Conservation (phyloP, 192 early-diverging fungal genomes). For the Obelidium mucronatum region DNA sequence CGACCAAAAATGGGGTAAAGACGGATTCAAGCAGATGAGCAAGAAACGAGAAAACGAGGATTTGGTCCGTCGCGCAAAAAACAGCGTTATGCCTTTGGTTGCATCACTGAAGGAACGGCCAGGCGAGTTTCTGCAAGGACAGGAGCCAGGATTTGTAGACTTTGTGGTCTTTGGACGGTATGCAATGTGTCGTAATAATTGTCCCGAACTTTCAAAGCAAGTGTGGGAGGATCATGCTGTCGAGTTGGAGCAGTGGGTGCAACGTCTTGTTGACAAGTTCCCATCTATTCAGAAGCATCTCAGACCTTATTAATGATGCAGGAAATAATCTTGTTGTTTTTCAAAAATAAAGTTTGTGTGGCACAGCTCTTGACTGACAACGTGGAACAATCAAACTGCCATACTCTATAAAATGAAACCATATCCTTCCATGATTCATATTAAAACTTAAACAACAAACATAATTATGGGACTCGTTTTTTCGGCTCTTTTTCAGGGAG, state of each 20-base stretch:
- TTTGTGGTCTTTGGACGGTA: conserved; percentile 48
- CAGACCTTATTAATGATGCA: conserved; percentile 3
- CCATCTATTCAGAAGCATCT: conserved; percentile 18
- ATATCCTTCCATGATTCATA: no score
- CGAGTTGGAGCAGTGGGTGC: conserved; percentile 39
- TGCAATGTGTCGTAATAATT: conserved; percentile 38
- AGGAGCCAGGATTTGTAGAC: conserved; percentile 41
- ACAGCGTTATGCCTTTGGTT: conserved; percentile 33
- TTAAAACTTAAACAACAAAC: no score
- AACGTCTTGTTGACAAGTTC: conserved; percentile 17
- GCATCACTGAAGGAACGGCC: conserved; percentile 36
- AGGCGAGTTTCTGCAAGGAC: conserved; percentile 45
- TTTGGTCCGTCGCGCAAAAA: conserved; percentile 28
- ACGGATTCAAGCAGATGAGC: conserved; percentile 19
- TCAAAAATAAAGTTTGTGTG: no score
- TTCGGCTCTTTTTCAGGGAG: no score
- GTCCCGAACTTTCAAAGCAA: conserved; percentile 21
- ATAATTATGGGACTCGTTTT: no score
- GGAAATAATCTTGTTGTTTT: not conserved
- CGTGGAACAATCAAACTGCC: no score
- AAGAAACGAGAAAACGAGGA: conserved; percentile 5
- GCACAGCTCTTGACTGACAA: no score
- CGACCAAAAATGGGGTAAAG: conserved; percentile 29
- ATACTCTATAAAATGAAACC: no score
- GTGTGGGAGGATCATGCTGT: conserved; percentile 42